Conservation (phyloP, 1,284 basidiomycete species). For the Apiotrichum porosum region DNA sequence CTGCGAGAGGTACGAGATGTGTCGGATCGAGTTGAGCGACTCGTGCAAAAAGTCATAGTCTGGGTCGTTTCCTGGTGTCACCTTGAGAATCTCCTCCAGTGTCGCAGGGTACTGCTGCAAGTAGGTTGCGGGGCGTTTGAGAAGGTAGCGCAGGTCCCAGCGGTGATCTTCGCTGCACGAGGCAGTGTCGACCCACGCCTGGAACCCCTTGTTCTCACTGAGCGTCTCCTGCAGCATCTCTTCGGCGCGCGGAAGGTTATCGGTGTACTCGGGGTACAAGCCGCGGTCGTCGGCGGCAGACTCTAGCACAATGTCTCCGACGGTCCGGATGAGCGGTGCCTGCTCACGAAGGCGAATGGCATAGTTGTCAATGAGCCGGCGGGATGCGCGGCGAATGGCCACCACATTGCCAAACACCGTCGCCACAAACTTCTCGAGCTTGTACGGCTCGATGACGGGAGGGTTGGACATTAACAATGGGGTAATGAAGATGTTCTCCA, state of each 20-base stretch:
- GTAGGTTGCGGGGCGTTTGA: conserved; percentile 80
- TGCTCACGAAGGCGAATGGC: conserved; percentile 84
- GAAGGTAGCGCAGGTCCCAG: conserved; percentile 80
- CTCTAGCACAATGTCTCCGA: conserved; percentile 86
- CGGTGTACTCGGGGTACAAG: conserved; percentile 80
- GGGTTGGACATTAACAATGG: conserved; percentile 67
- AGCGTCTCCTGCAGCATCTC: conserved; percentile 78
- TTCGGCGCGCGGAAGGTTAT: conserved; percentile 79
- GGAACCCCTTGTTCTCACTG: conserved; percentile 74
- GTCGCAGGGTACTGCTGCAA: conserved; percentile 84
- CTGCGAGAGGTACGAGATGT: conserved; percentile 68
- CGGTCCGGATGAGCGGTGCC: conserved; percentile 70
- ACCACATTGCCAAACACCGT: conserved; percentile 83
- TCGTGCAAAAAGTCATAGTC: conserved; percentile 72
- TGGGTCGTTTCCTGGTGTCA: conserved; percentile 69
- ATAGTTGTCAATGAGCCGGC: conserved; percentile 74
- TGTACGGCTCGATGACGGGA: conserved; percentile 60
- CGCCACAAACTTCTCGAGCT: conserved; percentile 73
- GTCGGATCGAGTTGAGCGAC: conserved; percentile 70
- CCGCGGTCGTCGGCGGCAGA: conserved; percentile 82
- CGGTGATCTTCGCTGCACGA: conserved; percentile 64
- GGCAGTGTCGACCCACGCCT: conserved; percentile 76
- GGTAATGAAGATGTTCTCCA: conserved; percentile 75
- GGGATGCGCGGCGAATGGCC: conserved; percentile 75
- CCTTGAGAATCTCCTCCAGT: conserved; percentile 76